Conservation (phyloP, 73 alveolate species). For the Tetrahymena thermophila region DNA sequence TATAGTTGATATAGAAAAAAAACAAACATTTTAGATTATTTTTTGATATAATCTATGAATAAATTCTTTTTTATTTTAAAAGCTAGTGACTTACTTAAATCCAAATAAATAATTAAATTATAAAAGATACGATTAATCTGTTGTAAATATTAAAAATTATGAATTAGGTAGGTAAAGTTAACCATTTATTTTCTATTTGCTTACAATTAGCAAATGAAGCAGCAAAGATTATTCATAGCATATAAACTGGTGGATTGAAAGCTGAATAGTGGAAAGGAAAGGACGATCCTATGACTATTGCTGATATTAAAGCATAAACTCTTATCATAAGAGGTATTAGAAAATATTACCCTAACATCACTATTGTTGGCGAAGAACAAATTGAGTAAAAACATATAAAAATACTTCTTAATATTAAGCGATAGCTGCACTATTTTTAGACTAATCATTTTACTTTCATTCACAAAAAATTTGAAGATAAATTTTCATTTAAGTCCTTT, state of each 20-base stretch:
- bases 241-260: background rate
- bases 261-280: conserved; percentile 24
- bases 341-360: conserved; percentile 28
- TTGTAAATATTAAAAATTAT: background rate
- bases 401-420: too few relatives aligned
- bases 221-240: conserved; percentile 29
- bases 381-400: background rate
- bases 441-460: too few relatives aligned
- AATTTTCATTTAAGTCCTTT: too few relatives aligned
- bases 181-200: conserved; percentile 32
- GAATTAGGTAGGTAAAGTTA: conserved; percentile 7
- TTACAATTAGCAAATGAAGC: conserved; percentile 28
- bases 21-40: background rate
- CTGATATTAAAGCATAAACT: conserved; percentile 38
- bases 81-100: too few relatives aligned
- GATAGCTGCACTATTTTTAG: too few relatives aligned
- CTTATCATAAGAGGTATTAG: conserved; percentile 7
- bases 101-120: background rate
- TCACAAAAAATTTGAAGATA: too few relatives aligned
- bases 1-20: background rate
- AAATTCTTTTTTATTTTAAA: background rate
- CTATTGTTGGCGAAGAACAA: conserved; percentile 43
- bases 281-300: conserved; percentile 46
- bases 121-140: background rate
- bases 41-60: background rate